Percentiles rank a stretch among this genome's conserved stretches.
Conservation (phyloP, 2,329 filamentous ascomycete genomes). For the Calonectria hawksworthii region DNA sequence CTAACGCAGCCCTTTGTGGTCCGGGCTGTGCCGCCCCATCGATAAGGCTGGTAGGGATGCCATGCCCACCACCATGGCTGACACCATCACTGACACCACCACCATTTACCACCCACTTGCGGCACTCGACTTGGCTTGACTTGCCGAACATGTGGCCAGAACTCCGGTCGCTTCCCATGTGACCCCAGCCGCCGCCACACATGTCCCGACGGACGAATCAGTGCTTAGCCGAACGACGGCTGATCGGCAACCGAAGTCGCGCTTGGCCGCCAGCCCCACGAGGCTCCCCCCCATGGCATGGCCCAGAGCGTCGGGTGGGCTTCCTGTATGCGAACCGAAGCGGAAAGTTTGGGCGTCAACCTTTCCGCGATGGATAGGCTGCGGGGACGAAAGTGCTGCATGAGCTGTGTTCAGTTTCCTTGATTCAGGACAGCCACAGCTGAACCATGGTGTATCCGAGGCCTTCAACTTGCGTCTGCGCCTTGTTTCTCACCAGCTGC, state of each 20-base stretch:
- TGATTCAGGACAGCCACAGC: not conserved
- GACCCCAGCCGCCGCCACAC: not conserved
- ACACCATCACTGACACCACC: too few species aligned
- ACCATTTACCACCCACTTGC: too few species aligned
- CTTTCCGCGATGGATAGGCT: not conserved
- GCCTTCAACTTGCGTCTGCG: not conserved
- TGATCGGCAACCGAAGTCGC: not conserved
- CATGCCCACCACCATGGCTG: not conserved
- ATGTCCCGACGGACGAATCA: not conserved
- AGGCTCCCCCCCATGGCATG: not conserved
- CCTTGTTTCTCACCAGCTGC: not conserved
- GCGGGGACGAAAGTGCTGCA: not conserved
- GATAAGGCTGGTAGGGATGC: not conserved
- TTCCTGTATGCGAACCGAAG: not conserved
- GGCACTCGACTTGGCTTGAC: not conserved
- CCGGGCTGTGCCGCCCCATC: not conserved
- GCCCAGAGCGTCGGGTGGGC: not conserved
- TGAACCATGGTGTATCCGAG: not conserved
- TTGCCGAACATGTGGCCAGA: not conserved
- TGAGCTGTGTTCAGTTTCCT: not conserved
- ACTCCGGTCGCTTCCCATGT: not conserved
- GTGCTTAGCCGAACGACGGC: not conserved
- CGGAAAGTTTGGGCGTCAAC: not conserved
- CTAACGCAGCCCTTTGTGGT: not conserved
- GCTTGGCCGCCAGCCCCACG: not conserved